A percentile compares a stretch with the other conserved stretches of the same genome.
Conservation (phyloP, 164 flowering plant species). For the Umbellularia californica region DNA sequence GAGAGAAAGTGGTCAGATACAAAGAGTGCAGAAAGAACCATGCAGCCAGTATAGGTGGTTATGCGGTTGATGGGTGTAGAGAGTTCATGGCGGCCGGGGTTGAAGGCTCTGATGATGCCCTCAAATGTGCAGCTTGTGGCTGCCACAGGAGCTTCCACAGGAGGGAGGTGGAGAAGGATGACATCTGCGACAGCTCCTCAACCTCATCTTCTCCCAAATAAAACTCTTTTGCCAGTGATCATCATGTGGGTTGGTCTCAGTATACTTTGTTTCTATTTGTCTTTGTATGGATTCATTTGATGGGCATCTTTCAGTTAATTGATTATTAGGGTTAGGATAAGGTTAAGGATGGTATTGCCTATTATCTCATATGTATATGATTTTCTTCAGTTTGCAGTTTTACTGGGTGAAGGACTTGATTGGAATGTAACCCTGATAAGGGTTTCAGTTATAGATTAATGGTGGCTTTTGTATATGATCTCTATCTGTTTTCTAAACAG, state of each 20-base stretch:
- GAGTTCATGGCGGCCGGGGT: conserved; percentile 38
- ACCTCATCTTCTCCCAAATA: conserved; percentile 16
- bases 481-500: too few relatives aligned
- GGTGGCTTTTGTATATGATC: too few relatives aligned
- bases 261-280: background rate
- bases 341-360: too few relatives aligned
- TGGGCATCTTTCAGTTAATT: background rate
- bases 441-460: too few relatives aligned
- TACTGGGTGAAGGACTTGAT: too few relatives aligned
- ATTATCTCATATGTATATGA: too few relatives aligned
- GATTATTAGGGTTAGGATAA: too few relatives aligned
- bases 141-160: conserved; percentile 39
- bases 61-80: conserved; percentile 33
- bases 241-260: background rate
- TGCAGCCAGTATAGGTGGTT: conserved; percentile 35
- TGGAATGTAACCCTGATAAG: too few relatives aligned
- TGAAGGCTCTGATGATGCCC: conserved; percentile 33
- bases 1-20: conserved; percentile 21
- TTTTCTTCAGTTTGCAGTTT: too few relatives aligned
- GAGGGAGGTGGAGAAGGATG: conserved; percentile 22
- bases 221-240: background rate
- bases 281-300: background rate
- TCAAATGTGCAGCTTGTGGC: conserved; percentile 34
- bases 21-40: conserved; percentile 37
- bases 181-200: conserved; percentile 22